A percentile compares a stretch with the other conserved stretches of the same genome.
Conservation (phyloP, 139 green algal species). For the Closterium sp. region DNA sequence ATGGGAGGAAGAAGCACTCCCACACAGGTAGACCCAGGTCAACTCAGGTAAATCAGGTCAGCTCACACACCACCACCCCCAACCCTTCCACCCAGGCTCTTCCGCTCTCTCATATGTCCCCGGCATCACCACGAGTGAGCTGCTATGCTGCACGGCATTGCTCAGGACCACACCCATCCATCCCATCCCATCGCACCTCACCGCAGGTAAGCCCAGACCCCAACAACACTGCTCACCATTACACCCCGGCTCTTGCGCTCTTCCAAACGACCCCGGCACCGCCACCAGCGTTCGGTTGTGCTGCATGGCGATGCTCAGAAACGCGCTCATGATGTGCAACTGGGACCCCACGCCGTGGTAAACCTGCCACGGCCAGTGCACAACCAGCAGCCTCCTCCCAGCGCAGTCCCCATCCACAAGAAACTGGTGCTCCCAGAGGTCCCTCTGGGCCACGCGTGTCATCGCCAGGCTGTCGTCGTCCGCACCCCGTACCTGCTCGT, state of each 20-base stretch:
- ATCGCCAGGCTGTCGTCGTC: constrained; percentile 33
- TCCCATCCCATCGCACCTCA: too few species aligned
- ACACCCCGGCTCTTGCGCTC: not conserved
- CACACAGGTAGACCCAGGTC: too few species aligned
- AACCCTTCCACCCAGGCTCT: too few species aligned
- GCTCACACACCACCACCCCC: too few species aligned
- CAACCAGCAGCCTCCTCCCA: constrained; percentile 16
- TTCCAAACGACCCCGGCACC: not conserved
- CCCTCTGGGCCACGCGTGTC: constrained; percentile 11
- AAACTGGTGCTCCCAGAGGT: constrained; percentile 31
- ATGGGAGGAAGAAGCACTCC: too few species aligned
- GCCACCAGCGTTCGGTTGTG: constrained; percentile 11
- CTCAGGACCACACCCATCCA: too few species aligned
- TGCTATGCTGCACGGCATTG: too few species aligned
- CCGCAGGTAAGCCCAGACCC: too few species aligned
- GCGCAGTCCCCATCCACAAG: constrained; percentile 5
- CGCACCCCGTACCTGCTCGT: constrained; percentile 8
- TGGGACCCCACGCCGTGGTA: constrained; percentile 33
- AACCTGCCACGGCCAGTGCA: not conserved
- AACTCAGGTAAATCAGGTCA: too few species aligned
- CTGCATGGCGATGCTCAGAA: constrained; percentile 12
- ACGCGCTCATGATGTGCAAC: constrained; percentile 24
- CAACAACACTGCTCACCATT: too few species aligned
- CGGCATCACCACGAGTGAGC: too few species aligned
- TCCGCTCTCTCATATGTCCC: too few species aligned